Base-by-base conservation (phyloP, 2,329 filamentous ascomycete species). In the Alternaria incomplexa region DNA sequence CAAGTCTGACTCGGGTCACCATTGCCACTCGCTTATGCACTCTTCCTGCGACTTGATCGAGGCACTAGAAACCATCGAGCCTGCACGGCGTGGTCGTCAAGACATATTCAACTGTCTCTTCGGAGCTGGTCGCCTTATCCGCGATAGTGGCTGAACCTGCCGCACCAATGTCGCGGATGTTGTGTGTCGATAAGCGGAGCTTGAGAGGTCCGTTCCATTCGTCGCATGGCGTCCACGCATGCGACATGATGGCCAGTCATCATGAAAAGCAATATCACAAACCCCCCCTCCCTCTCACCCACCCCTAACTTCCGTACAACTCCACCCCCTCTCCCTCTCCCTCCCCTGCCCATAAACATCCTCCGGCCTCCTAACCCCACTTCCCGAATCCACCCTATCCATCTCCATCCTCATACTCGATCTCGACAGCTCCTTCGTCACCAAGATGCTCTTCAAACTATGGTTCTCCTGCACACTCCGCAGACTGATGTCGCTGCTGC, bases 391-490 rank as follows among this genome's bases (percentile, higher is more conserved):
- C 6, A 71, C 50, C 22, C 62, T 59, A 7, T 66, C 58, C 59
- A 73, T 50, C 26, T 66, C 60, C 59, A 73, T 50, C 25, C 60
- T 67, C 43, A 74, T 26, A 51, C 72, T 74, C 23, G 60, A 62
- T 6, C 72, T 64, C 43, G 66, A 66, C 20, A 74, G 20, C 43
- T 74, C 72, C 15, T 61, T 70, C 5, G 72, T 74, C 2, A 74
- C 72, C 1, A 73, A 8, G 5, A 74, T 73, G 4, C 68, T 73
- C 43, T 63, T 65, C 36, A 71, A 25, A 26, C 70, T 72, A 17
- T 71, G 63, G 10, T 67, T 61, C n/a, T 72, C 70, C 28, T 53
- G 46, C 3, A 70, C 58, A 36, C 65, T 66, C 20, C 61, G 44
- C 30, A 68, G 61, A 25, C 62, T 65, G n/a, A 53, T 45, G 3